Evolutionary conservation across 352 stramenopile genomes (phyloP), one percentile per base, ranked within the genome.

Genomic region (Phytophthora cryptogea): DNA sequence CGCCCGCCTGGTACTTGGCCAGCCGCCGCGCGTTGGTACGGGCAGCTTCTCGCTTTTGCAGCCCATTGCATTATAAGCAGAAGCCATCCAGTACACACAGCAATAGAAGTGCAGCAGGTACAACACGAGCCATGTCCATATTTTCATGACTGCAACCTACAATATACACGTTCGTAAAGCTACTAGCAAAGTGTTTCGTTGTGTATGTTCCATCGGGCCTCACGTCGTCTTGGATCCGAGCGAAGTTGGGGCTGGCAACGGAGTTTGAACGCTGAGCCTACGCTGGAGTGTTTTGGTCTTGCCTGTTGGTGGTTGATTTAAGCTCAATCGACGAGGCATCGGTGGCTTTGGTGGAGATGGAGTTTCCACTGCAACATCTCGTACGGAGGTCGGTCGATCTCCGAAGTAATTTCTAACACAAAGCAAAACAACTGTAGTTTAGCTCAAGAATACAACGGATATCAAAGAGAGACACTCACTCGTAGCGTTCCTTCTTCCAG

Each of bases 21-120:
- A 97, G 54, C 93, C 96, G 4, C 94, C 97, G 43, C 85, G 88
- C 28, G 92, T 98, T 44, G 97, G 97, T 70, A 99, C 97, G 35
- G 97, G 97, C 44, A 92, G 88, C 66, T 99, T 99, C 79, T 95
- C 96, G 70, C 89, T 98, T 59, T 80, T 97, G 74, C 78, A 96
- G 48, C 88, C 86, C 1, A 76, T 96, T 72, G 70, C 81, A 76
- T 74, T 90, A 78, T 92, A 85, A 80, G 45, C 50, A 49, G 40
- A 59, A 61, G 40, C 35, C 4, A 20, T n/a, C 39, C 30, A 57
- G 23, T 32, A 49, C 40, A 53, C 32, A 44, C 20, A 30, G 35
- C 45, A 55, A 64, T 67, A 61, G 58, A 68, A 58, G 50, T 54
- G 54, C 39, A 64, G 51, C 57, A 59, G 46, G 52, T 63, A 65